Evolutionary conservation across 2,329 filamentous ascomycete species (phyloP), one percentile per base, ranked within the genome.

Genomic region (Hypoxylon sp.): DNA sequence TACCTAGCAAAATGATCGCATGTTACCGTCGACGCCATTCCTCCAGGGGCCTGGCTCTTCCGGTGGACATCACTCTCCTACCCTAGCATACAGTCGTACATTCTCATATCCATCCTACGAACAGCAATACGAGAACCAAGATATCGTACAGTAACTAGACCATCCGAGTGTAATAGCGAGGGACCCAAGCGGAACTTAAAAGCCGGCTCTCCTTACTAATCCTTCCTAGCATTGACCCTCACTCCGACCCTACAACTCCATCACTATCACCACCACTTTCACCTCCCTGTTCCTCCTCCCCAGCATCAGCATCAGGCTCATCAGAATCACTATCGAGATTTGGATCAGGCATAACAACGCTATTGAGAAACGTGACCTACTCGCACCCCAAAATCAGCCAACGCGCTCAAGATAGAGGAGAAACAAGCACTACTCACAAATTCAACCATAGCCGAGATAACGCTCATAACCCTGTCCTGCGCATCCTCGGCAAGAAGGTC

Each of bases 341-440:
- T 1, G 83, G 83, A 74, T 93, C 91, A 2, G 91, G 91, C 90
- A 91, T 91, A 62, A 92, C 89, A 45, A 91, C 84, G 63, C 83
- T 86, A 74, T 93, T 94, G 65, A 93, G 77, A 77, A 91, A 92
- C 29, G 88, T 87, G 56, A 93, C 82, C 90, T 92, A 71, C 69
- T 37, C 9, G 43, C 30, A 48, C 16, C n/a, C 45, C 37, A 50
- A 7, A 41, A 21, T 46, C 3, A 48, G 53, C 29, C 7, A 34
- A 14, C 23, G 21, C 25, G 50, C 39, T 51, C 32, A 58, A 54
- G 57, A n/a, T n/a, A 41, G 70, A 55, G 16, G 64, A 55, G 68
- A 68, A 53, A 61, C 69, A 57, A 29, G 43, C 32, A 86, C 91
- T 30, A 87, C 92, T 90, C 81, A 96, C 93, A 81, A 95, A 97